phyloP scores from a whole-genome alignment of 352 stramenopile genomes.

The Phytophthora constricta region DNA sequence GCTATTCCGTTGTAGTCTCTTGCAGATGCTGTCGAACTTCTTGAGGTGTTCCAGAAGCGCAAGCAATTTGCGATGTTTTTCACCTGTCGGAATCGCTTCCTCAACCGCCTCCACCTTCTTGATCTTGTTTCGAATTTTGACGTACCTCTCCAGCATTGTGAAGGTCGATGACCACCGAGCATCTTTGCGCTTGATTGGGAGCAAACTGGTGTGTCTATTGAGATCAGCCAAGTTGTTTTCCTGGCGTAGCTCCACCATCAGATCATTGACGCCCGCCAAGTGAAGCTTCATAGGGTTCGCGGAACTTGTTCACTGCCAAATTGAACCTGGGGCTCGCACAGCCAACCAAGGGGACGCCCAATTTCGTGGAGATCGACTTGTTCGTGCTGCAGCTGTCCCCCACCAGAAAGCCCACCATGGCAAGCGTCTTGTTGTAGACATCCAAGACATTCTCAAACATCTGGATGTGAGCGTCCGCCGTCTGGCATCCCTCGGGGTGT shows the following conservation, averaged over 20 bases:
- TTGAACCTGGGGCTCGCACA: slow-evolving; percentile 39
- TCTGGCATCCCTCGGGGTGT: slow-evolving; percentile 10
- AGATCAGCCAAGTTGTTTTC: slow-evolving; percentile 32
- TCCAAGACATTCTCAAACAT: slow-evolving; percentile 12
- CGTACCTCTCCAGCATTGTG: slow-evolving; percentile 28
- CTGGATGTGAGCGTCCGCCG: slow-evolving; percentile 16
- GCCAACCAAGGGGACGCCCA: slow-evolving; percentile 26
- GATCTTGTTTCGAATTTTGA: slow-evolving; percentile 19
- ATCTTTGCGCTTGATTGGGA: slow-evolving; percentile 18
- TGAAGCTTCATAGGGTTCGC: slow-evolving; percentile 6
- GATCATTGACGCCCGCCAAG: slow-evolving; percentile 20
- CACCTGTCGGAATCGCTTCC: slow-evolving; percentile 25
- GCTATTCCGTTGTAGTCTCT: slow-evolving; percentile 1
- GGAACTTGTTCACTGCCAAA: slow-evolving; percentile 18
- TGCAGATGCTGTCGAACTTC: slow-evolving; percentile 23
- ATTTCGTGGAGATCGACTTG: slow-evolving; percentile 21
- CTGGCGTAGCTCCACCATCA: slow-evolving; percentile 26
- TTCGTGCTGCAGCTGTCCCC: slow-evolving; percentile 37
- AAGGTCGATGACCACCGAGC: slow-evolving; percentile 32
- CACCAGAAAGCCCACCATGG: slow-evolving; percentile 26
- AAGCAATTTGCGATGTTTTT: slow-evolving; percentile 11
- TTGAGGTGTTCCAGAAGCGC: slow-evolving; percentile 13
- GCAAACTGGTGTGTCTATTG: slow-evolving; percentile 11
- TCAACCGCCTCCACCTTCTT: slow-evolving; percentile 23
- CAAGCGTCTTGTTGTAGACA: slow-evolving; percentile 19